Evolutionary conservation across 176 grass and related monocot species (phyloP).

Genomic region (Oryza australiensis): DNA sequence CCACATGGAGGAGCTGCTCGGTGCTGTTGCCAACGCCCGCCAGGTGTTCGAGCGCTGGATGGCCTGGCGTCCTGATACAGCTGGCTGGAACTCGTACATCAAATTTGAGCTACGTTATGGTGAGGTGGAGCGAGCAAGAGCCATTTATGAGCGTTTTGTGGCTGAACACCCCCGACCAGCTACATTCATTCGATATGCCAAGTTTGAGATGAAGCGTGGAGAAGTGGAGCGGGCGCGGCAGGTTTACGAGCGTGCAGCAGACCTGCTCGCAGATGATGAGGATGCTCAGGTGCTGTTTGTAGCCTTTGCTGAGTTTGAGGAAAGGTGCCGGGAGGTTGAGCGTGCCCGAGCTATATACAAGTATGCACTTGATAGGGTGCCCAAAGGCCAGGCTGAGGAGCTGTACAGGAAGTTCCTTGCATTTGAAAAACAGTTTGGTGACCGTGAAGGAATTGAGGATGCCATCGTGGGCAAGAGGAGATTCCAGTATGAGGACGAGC

Average conservation of each 20-base stretch:
- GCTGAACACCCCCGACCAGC: neutral
- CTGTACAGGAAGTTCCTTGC: constrained; percentile 74
- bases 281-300: neutral
- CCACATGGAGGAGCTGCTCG: constrained; percentile 62
- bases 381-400: constrained; percentile 75
- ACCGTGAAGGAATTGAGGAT: constrained; percentile 65
- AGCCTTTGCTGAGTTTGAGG: constrained; percentile 49
- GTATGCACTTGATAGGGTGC: constrained; percentile 62
- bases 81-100: constrained; percentile 27
- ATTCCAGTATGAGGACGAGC: constrained; percentile 85
- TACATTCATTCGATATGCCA: neutral
- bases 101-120: neutral
- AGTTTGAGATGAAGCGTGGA: neutral
- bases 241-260: neutral
- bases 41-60: constrained; percentile 69
- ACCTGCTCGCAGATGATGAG: neutral
- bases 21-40: constrained; percentile 44
- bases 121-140: neutral
- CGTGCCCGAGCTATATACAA: constrained; percentile 73
- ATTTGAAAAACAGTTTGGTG: constrained; percentile 78
- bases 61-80: constrained; percentile 49
- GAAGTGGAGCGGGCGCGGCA: neutral
- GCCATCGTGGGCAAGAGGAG: constrained; percentile 65
- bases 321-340: constrained; percentile 63
- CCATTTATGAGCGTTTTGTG: neutral